Conservation (phyloP, 140 eudicot genomes). For the Stevia rebaudiana region DNA sequence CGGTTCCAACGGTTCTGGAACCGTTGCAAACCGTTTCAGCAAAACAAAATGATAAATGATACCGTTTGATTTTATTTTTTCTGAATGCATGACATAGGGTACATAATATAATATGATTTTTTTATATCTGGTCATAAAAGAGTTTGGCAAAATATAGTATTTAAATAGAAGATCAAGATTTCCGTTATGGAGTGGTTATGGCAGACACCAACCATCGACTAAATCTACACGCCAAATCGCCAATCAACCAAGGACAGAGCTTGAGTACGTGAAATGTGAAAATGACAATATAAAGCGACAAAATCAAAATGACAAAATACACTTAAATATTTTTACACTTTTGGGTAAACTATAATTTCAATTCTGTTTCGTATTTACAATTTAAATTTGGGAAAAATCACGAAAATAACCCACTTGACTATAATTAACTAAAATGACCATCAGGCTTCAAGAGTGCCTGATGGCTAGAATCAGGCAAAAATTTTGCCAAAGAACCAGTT, state of each 20-base stretch:
- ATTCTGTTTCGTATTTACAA: background rate
- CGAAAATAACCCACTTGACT: no score
- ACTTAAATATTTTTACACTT: background rate
- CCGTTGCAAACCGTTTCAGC: no score
- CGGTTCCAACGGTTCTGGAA: no score
- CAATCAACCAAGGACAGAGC: background rate
- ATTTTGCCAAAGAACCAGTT: no score
- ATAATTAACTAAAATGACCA: no score
- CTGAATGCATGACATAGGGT: no score
- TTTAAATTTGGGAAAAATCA: no score
- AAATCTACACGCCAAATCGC: background rate
- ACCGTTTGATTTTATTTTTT: no score
- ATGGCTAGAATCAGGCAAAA: no score
- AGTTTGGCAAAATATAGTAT: background rate
- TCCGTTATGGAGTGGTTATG: slow-evolving; percentile 22
- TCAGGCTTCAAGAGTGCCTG: no score
- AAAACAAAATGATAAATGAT: no score
- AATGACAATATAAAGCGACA: no score
- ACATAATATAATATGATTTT: background rate
- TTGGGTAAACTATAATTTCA: slow-evolving; percentile 12
- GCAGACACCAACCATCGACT: slow-evolving; percentile 21
- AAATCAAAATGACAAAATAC: background rate
- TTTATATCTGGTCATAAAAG: background rate
- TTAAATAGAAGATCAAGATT: background rate
- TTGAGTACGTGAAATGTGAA: slow-evolving; percentile 4